Evolutionary conservation across 129 eudicot genomes (phyloP), one percentile per base, ranked within the genome.

Genomic region (Flaveria trinervia): DNA sequence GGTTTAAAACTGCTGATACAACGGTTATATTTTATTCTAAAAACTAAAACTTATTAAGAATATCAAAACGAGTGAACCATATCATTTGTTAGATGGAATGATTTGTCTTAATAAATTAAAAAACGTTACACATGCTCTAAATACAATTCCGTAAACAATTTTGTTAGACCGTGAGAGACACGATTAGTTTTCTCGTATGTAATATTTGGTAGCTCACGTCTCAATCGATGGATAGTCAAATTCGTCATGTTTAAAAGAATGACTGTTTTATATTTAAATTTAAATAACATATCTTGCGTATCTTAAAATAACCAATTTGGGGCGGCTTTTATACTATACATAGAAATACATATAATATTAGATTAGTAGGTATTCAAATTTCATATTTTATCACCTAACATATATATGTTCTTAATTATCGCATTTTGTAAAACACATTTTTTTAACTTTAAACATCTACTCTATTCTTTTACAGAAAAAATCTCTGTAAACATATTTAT

Each of bases 181-280:
- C 7, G 16, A 22, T 23, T 59, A 59, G 39, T 23, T 62, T 62
- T 36, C 70, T 26, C 18, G 9, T 26, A 61, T 2, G 67, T 25
- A 61, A 65, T 30, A 6, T 30, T 65, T 65, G 48, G 48, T 39
- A 36, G 70, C 13, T 8, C 5, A 65, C 46, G 70, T 30, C 48
- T 65, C 70, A 30, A 65, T 33, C 25, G 48, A 65, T 65, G 1
- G 44, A 15, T 28, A 65, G 70, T 65, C 48, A 33, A 36, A 65
- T 15, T 65, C 48, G 22, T 22, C 36, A 36, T 65, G 48, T 15
- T 65, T 65, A 30, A 65, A 30, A 11, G 30, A 30, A 64, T 14
- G 4, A 64, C 14, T 64, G 41, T 15, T 64, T 65, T 65, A 65
- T 30, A 22, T 22, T 57, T 57, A 28, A 28, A 28, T 2, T 28